Base-by-base conservation (phyloP, 2,329 filamentous ascomycete species). In the Alternaria dauci region DNA sequence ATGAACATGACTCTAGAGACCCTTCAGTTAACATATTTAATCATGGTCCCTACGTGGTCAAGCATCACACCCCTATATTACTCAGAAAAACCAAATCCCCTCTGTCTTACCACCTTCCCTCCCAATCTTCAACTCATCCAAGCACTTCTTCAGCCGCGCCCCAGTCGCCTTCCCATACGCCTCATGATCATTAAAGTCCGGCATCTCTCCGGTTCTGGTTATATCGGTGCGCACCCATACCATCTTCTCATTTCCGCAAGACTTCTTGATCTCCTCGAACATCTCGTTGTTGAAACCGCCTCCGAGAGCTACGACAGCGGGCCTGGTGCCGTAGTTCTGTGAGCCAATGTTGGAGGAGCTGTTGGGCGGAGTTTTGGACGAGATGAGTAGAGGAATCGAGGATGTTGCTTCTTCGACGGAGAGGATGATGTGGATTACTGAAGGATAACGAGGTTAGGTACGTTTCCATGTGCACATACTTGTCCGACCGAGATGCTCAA, bases 351-450 rank as follows among this genome's bases (percentile, higher is more conserved):
- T 57, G 4, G 42, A 16, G 2, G 41, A 14, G 30, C 20, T 34
- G 11, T 30, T 46, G 18, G 41, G 14, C 12, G 34, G 53, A 12
- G 46, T 30, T 11, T 18, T 16, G n/a, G 39, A 20, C 9, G 36
- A 51, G n/a, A 57, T 23, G 8, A 57, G 12, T 3, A 26, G 36
- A 3, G 67, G 63, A 4, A 70, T 65, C 4, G 64, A 55, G 8
- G 30, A 32, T 14, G 51, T 43, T 23, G 58, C 62, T 9, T 53
- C 52, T 38, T 66, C 52, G 2, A 57, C 43, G 11, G 63, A 54
- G 52, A 65, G 55, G 8, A 63, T 47, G 42, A 69, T 48, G 43
- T 69, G 66, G 41, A 62, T 59, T 20, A 59, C 64, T 64, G 41
- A 23, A 8, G 1, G 16, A 16, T 8, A 16, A 4, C 12, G 18